Evolutionary conservation across 1,284 basidiomycete genomes (phyloP), one percentile per base, ranked within the genome.

Genomic region (Neonothopanus nambi): DNA sequence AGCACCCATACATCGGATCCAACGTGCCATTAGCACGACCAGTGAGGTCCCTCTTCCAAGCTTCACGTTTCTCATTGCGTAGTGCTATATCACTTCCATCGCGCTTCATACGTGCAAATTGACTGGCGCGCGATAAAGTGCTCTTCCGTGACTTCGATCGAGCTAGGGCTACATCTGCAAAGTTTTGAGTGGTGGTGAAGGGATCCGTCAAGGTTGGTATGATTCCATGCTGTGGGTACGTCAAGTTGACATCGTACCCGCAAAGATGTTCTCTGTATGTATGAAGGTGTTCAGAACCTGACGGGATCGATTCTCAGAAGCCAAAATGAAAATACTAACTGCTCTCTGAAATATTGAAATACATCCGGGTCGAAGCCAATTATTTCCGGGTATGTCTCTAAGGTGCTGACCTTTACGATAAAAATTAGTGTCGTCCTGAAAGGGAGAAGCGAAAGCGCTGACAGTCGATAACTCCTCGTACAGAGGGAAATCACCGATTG

Each of bases 331-430:
- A 21, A 6, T 18, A 75, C 82, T 54, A 58, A 87, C 85, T 87
- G 85, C 59, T 80, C 73, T 59, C 76, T 77, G 68, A 89, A 88
- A 63, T 86, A 86, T 51, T 83, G 72, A 61, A 79, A 84, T 2
- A 87, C 82, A 6, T 79, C 76, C 26, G 73, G 69, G 58, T 89
- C 81, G 61, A 87, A 90, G 21, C 79, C 82, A 42, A 89, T 87
- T 26, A 90, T 69, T 65, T 89, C 86, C 1, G 87, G 87, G 60
- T 81, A 87, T 2, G 87, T 89, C 67, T 87, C 79, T 9, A 89
- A 33, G 13, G 30, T 33, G 8, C 2, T 33, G 9, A 33, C 30
- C 30, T 33, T 3, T 33, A 9, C 13, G 8, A 33, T 33, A 11
- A 28, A 33, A 33, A 5, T 33, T 33, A 33, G 30, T 33, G 13